These are phyloP conservation scores for Blastocrithidia nonstop DNA, from an alignment of 208 protist genomes.

Conservation along the genomic window DNA sequence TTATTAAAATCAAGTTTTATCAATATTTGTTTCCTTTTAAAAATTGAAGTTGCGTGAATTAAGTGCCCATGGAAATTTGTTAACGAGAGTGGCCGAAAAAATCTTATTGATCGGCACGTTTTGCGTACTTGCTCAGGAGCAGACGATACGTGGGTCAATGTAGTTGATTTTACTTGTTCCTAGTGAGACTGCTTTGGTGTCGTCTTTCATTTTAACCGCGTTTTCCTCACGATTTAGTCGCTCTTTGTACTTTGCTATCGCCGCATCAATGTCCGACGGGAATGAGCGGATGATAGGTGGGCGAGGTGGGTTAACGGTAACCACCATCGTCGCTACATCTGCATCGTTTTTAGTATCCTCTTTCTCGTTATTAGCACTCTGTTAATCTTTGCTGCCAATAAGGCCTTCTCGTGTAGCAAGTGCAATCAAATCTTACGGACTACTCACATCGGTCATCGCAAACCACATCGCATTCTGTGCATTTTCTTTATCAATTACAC, in stretches of 20 bases:
- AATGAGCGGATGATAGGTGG: slow-evolving; percentile 55
- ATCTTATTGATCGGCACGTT: slow-evolving; percentile 93
- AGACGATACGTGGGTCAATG: slow-evolving; percentile 96
- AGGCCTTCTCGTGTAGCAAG: too few species aligned
- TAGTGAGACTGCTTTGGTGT: slow-evolving; percentile 87
- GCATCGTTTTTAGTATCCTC: too few species aligned
- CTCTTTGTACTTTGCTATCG: slow-evolving; percentile 50
- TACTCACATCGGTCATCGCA: too few species aligned
- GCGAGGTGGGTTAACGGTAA: slow-evolving; percentile 28
- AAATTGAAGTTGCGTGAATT: slow-evolving; percentile 66
- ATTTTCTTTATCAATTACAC: too few species aligned
- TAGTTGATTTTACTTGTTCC: slow-evolving; percentile 99
- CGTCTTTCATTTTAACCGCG: slow-evolving; percentile 72
- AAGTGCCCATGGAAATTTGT: slow-evolving; percentile 97
- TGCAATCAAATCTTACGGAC: too few species aligned
- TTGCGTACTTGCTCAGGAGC: slow-evolving; percentile 91
- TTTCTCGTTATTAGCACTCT: too few species aligned
- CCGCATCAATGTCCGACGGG: slow-evolving; percentile 44
- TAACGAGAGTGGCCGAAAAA: slow-evolving; percentile 92
- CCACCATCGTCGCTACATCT: neutral
- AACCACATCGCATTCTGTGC: too few species aligned
- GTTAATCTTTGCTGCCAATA: too few species aligned
- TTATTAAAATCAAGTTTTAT: too few species aligned
- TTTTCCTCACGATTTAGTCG: slow-evolving; percentile 73
- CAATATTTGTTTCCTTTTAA: slow-evolving; percentile 11